A percentile compares a stretch with the other conserved stretches of the same genome.
These are phyloP conservation scores for Pilatotrama ljubarskyi DNA, from an alignment of 768 basidiomycete species.

Conservation along the genomic window DNA sequence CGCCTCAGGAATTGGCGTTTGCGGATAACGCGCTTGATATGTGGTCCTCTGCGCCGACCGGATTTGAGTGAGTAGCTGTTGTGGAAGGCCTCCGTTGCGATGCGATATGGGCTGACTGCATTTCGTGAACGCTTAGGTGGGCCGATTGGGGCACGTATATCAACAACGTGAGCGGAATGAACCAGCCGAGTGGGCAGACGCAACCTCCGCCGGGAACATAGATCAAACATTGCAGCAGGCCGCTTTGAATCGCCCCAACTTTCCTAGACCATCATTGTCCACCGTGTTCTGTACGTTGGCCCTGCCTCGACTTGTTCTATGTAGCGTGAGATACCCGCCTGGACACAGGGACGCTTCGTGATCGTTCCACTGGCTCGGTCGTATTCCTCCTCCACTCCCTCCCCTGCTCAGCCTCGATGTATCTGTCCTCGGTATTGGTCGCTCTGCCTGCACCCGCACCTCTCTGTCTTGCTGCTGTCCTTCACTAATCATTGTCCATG, in stretches of 20 bases:
- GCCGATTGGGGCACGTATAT: conserved; percentile 32
- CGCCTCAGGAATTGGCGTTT: conserved; percentile 19
- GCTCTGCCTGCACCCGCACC: not conserved
- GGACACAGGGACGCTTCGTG: not conserved
- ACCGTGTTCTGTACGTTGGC: not conserved
- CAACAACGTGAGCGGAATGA: conserved; percentile 25
- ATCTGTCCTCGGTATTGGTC: not conserved
- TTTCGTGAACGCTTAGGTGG: conserved; percentile 17
- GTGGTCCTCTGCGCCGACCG: conserved; percentile 63
- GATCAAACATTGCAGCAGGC: not conserved
- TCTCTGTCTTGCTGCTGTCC: not conserved
- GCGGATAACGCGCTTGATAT: conserved; percentile 52
- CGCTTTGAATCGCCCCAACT: not conserved
- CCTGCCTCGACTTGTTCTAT: not conserved
- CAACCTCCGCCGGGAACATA: conserved; percentile 8
- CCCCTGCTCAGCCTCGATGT: not conserved
- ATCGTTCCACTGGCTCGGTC: not conserved
- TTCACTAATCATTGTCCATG: not conserved
- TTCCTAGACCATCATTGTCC: not conserved
- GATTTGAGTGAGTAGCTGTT: conserved; percentile 55
- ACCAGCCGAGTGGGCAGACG: conserved; percentile 4
- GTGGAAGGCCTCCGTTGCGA: not conserved
- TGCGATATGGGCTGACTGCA: not conserved
- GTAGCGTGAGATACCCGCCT: conserved; percentile 12
- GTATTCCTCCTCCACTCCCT: not conserved